These are phyloP conservation scores for Elongisporangium senticosum DNA, from an alignment of 352 stramenopile species.

Conservation along the genomic window DNA sequence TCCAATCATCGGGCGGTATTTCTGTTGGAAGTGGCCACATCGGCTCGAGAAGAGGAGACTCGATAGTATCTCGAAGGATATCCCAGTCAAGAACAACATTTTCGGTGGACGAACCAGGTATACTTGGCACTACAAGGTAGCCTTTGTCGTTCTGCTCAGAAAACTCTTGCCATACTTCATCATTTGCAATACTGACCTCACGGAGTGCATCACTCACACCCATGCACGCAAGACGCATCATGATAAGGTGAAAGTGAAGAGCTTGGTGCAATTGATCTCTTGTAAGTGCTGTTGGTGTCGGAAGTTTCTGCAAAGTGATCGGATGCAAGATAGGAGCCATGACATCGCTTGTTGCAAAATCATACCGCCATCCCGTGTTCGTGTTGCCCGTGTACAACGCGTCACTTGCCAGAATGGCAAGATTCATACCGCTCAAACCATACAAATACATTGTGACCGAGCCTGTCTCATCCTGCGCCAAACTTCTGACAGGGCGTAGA, in stretches of 20 bases:
- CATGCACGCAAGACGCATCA: slow-evolving; percentile 79
- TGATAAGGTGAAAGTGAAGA: slow-evolving; percentile 72
- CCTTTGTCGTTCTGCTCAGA: slow-evolving; percentile 86
- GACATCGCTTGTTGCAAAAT: slow-evolving; percentile 74
- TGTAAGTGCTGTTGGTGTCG: slow-evolving; percentile 34
- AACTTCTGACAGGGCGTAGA: slow-evolving; percentile 54
- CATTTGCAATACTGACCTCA: slow-evolving; percentile 51
- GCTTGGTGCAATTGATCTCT: slow-evolving; percentile 52
- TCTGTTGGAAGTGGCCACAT: slow-evolving; percentile 56
- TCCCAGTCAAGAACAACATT: slow-evolving; percentile 48
- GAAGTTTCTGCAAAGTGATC: slow-evolving; percentile 51
- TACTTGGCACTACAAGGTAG: slow-evolving; percentile 73
- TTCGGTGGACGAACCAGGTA: slow-evolving; percentile 1
- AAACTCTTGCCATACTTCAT: slow-evolving; percentile 75
- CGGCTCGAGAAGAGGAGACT: slow-evolving; percentile 53
- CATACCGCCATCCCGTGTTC: slow-evolving; percentile 73
- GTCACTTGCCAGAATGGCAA: slow-evolving; percentile 72
- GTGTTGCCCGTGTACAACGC: slow-evolving; percentile 79
- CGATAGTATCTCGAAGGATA: slow-evolving; percentile 56
- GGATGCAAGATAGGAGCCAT: slow-evolving; percentile 57
- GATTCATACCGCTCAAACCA: slow-evolving; percentile 51
- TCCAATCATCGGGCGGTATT: slow-evolving; percentile 42
- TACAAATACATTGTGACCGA: slow-evolving; percentile 78
- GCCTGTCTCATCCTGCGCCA: slow-evolving; percentile 20
- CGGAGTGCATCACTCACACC: slow-evolving; percentile 63